Evolutionary conservation across 2,329 filamentous ascomycete genomes (phyloP), one percentile per base, ranked within the genome.

Genomic region (Phoma sp.): DNA sequence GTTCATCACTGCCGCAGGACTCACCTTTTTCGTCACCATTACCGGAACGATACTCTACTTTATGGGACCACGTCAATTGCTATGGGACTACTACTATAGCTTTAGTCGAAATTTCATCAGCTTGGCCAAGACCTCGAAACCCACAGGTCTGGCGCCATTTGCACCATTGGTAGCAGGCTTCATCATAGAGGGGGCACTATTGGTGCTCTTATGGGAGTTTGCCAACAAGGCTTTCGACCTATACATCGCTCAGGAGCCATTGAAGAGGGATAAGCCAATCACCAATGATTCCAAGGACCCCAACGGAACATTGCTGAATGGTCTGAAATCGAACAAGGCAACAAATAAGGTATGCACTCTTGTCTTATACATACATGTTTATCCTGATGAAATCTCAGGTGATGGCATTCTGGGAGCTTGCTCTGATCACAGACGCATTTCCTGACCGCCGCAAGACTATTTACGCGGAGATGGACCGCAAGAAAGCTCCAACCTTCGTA

Each of bases 361-460:
- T 9, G n/a, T 32, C 7, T 11, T 7, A 23, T 4, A 5, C 5
- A 18, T 13, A 5, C 14, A 2, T n/a, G 4, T 4, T 22, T 7
- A 11, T 30, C 11, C 61, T 68, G 52, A 70, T 39, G 39, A 1
- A 9, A 14, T 22, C 5, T 6, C 55, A 90, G 83, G 83, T 86
- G 0, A 96, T 96, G 72, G 93, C 93, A 13, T 89, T 96, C 74
- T 96, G 93, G 93, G 93, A 98, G 70, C 80, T 97, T 25, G 86
- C 86, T 27, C 82, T 90, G 51, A 96, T 97, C 63, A 87, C 90
- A 33, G 84, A 89, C 52, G 83, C 86, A 48, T 93, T 89, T 59
- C 82, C 87, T 13, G 82, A 86, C n/a, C 86, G 92, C 30, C 85
- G 93, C 47, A 90, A 89, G 72, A 85, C 86, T 18, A 91, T 98